A percentile compares a stretch with the other conserved stretches of the same genome.
Conservation (phyloP, 2,329 filamentous ascomycete species). For the Magnaporthales sp. region DNA sequence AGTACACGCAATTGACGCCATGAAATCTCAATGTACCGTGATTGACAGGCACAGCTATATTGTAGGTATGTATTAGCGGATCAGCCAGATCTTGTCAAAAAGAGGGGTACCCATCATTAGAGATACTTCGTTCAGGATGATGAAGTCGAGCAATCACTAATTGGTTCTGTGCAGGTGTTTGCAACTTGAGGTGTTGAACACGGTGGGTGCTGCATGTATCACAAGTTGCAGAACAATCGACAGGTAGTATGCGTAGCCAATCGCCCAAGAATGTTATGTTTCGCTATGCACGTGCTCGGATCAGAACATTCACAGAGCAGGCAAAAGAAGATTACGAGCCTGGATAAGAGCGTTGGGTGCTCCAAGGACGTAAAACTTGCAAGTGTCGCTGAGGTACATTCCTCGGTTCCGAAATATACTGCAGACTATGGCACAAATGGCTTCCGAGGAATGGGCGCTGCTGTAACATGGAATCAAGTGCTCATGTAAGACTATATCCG, state of each 20-base stretch:
- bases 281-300: background rate
- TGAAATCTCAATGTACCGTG: background rate
- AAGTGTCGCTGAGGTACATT: background rate
- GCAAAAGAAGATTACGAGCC: background rate
- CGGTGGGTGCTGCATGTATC: background rate
- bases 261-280: background rate
- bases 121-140: background rate
- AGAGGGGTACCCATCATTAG: background rate
- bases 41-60: background rate
- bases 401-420: background rate
- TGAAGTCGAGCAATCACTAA: background rate
- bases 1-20: background rate
- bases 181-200: background rate
- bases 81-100: background rate
- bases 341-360: background rate
- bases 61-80: background rate
- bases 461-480: slow-evolving; percentile 1
- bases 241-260: background rate
- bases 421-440: too few relatives aligned
- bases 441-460: background rate
- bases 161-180: background rate
- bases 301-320: background rate
- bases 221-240: background rate
- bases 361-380: background rate
- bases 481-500: slow-evolving; percentile 37